A percentile compares a stretch with the other conserved stretches of the same genome.
Conservation (phyloP, 179 eudicot genomes). For the Spergularia azorica region DNA sequence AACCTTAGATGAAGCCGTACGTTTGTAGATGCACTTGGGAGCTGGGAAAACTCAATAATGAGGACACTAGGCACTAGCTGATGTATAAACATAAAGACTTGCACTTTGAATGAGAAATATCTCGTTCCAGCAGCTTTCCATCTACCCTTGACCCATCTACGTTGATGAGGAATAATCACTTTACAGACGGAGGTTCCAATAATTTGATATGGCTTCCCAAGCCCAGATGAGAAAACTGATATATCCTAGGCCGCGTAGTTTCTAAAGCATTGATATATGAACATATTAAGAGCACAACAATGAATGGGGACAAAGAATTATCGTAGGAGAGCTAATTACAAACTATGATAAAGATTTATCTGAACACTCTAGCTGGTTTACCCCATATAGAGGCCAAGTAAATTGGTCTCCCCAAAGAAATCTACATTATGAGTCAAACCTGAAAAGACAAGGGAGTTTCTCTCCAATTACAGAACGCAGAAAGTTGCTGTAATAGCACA, state of each 20-base stretch:
- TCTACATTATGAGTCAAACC: too few relatives aligned
- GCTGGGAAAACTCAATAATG: not conserved
- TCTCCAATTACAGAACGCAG: too few relatives aligned
- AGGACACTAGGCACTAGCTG: not conserved
- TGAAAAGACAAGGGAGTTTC: too few relatives aligned
- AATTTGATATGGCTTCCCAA: not conserved
- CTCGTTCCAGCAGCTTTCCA: not conserved
- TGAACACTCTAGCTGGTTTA: too few relatives aligned
- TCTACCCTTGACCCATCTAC: not conserved
- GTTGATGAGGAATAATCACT: not conserved
- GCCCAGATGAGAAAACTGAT: not conserved
- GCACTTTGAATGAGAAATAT: not conserved
- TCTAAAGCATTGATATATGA: too few relatives aligned
- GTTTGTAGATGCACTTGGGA: not conserved
- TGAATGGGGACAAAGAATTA: too few relatives aligned
- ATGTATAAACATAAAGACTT: not conserved
- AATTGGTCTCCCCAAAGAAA: too few relatives aligned
- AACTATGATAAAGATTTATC: too few relatives aligned
- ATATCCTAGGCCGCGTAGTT: not conserved
- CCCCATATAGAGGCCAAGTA: too few relatives aligned
- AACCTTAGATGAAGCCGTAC: not conserved
- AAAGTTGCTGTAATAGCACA: too few relatives aligned
- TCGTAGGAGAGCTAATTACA: too few relatives aligned
- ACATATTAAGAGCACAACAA: too few relatives aligned
- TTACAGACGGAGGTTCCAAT: slow-evolving; percentile 1